A percentile compares a stretch with the other conserved stretches of the same genome.
phyloP scores from a whole-genome alignment of 768 basidiomycete species.

The Panus rudis region DNA sequence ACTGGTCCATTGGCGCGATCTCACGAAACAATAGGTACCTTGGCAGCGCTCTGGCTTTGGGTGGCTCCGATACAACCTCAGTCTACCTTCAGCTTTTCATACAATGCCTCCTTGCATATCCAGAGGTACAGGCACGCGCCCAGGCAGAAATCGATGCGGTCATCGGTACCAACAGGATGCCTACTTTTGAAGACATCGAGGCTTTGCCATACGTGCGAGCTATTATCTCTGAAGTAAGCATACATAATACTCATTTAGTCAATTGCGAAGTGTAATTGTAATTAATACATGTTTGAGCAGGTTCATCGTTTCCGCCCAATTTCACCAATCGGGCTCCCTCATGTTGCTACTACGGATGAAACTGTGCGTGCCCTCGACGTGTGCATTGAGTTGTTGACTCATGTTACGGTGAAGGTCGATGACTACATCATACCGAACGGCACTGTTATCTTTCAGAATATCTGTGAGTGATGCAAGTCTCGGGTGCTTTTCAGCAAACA shows the following conservation, averaged over 20 bases:
- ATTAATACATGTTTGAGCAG: background rate
- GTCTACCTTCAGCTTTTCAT: slow-evolving; percentile 1
- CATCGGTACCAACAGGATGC: slow-evolving; percentile 44
- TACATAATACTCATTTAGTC: background rate
- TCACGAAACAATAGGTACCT: too few species aligned
- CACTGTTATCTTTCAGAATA: background rate
- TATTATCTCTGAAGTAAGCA: slow-evolving; percentile 34
- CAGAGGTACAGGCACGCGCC: slow-evolving; percentile 28
- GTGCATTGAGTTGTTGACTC: background rate
- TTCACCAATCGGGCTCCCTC: background rate
- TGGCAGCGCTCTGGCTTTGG: background rate
- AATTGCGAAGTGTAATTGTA: too few species aligned
- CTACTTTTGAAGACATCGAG: slow-evolving; percentile 43
- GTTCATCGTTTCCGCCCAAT: background rate
- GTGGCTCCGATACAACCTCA: slow-evolving; percentile 1
- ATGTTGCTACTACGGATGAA: background rate
- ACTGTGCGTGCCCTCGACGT: background rate
- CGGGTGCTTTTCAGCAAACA: background rate
- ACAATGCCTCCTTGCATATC: background rate
- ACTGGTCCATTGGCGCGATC: too few species aligned
- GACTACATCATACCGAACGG: background rate
- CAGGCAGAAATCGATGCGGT: slow-evolving; percentile 58
- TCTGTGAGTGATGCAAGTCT: background rate
- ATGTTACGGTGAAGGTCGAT: background rate
- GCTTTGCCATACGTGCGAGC: slow-evolving; percentile 49